Percentiles rank a stretch among this genome's conserved stretches.
Conservation (phyloP, 1,284 basidiomycete species). For the Austropuccinia psidii region DNA sequence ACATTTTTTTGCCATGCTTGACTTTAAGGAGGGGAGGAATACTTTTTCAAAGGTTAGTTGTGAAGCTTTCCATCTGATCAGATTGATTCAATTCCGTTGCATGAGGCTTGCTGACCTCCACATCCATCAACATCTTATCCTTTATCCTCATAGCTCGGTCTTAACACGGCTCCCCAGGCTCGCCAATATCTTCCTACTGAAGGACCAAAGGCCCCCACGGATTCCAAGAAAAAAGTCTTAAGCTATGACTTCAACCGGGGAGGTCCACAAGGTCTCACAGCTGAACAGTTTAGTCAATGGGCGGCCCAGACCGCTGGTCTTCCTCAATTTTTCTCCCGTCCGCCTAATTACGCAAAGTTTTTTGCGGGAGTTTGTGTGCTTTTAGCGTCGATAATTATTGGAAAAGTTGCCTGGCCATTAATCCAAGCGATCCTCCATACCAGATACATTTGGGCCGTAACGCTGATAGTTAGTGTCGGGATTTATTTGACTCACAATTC, state of each 20-base stretch:
- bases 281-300: constrained; percentile 17
- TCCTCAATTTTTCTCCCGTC: constrained; percentile 20
- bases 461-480: not conserved
- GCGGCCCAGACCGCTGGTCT: not conserved
- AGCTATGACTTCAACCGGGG: constrained; percentile 65
- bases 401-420: constrained; percentile 33
- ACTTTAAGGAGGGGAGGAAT: constrained; percentile 66
- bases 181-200: constrained; percentile 65
- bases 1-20: constrained; percentile 85
- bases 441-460: constrained; percentile 29
- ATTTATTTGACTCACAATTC: not conserved
- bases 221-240: constrained; percentile 54
- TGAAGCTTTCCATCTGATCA: not conserved
- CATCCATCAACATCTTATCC: not conserved
- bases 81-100: not conserved
- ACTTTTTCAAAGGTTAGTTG: constrained; percentile 67
- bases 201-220: constrained; percentile 57
- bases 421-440: constrained; percentile 7
- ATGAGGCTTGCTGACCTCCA: not conserved
- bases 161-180: constrained; percentile 70
- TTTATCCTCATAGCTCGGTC: constrained; percentile 55
- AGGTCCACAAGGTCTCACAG: constrained; percentile 42
- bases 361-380: constrained; percentile 29
- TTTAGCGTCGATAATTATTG: constrained; percentile 6
- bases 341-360: constrained; percentile 26